Evolutionary conservation across 225 moss, liverwort and hornwort genomes (phyloP), one percentile per base, ranked within the genome.

Genomic region (Pleurozium schreberi): DNA sequence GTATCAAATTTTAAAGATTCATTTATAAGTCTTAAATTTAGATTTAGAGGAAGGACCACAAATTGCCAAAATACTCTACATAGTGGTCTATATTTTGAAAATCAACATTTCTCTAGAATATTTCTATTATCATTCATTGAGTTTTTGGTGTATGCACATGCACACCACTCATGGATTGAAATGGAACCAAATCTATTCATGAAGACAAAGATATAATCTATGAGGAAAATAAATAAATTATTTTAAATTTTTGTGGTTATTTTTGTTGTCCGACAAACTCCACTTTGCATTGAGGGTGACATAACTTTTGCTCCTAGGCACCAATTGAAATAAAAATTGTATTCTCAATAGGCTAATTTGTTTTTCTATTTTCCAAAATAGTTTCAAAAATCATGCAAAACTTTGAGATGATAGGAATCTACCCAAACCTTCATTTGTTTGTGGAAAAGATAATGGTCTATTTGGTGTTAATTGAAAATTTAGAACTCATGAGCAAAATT

Each of bases 401-500:
- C 9, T 6, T 23, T 36, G 9, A 34, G 9, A 36, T 36, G 1
- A 34, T 14, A 53, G 5, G 17, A n/a, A n/a, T 6, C 6, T 57
- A n/a, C 0, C 26, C 4, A 55, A 55, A 78, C 26, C 55, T 55
- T 16, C 15, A 38, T 33, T 77, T 55, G 10, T 55, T 2, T 2
- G 0, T 0, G 0, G 0, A 38, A 1, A 10, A 1, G 10, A 78
- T 4, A 36, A 55, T 25, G 15, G 10, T 55, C 0, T 38, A 0
- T 53, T 9, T 1, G 1, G 4, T 3, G 4, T 38, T 36, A 26
- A 38, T 23, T n/a, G 6, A 0, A 78, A 80, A n/a, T 57, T 38
- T 26, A 26, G 57, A 78, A 40, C 0, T 7, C 8, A 28, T 28
- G 0, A 11, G 1, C 26, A 80, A 58, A 57, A 28, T 58, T 58